Percentiles rank a stretch among this genome's conserved stretches.
Evolutionary conservation across 495 filamentous ascomycete species (phyloP).

Genomic region (Hyaloscypha finlandica): DNA sequence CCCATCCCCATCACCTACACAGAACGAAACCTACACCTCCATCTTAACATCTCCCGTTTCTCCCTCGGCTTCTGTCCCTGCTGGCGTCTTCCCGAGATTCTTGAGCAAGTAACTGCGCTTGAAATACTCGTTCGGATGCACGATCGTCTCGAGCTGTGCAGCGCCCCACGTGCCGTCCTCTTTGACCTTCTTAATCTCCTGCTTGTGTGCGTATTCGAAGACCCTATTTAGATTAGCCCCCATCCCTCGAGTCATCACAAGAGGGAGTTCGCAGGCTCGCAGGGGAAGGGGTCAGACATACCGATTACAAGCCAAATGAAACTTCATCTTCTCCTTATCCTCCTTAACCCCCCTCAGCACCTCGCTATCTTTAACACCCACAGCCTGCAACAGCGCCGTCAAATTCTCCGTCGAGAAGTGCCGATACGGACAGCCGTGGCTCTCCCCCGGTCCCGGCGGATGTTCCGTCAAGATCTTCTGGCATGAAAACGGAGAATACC

Average conservation of each 20-base stretch:
- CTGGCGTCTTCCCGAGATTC: slow-evolving; percentile 52
- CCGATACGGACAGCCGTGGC: slow-evolving; percentile 93
- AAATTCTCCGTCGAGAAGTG: slow-evolving; percentile 91
- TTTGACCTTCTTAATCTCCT: slow-evolving; percentile 86
- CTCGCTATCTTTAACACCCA: slow-evolving; percentile 75
- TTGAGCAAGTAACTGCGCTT: slow-evolving; percentile 88
- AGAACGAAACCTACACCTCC: slow-evolving; percentile 35
- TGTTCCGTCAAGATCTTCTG: slow-evolving; percentile 91
- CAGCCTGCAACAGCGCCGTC: slow-evolving; percentile 65
- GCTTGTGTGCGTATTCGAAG: slow-evolving; percentile 84
- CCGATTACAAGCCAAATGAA: slow-evolving; percentile 90
- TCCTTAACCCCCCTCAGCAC: slow-evolving; percentile 80
- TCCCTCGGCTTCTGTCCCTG: slow-evolving; percentile 17
- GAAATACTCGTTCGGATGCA: slow-evolving; percentile 98
- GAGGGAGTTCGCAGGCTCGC: not conserved
- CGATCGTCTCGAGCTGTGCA: slow-evolving; percentile 88
- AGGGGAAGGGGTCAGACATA: slow-evolving; percentile 19
- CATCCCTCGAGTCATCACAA: not conserved
- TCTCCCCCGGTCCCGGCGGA: slow-evolving; percentile 78
- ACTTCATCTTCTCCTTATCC: slow-evolving; percentile 86
- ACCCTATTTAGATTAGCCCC: slow-evolving; percentile 50
- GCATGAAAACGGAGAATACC: slow-evolving; percentile 89
- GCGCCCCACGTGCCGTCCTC: slow-evolving; percentile 76
- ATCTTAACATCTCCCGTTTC: slow-evolving; percentile 50
- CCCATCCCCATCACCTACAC: no score